A percentile compares a stretch with the other conserved stretches of the same genome.
Evolutionary conservation across 352 stramenopile species (phyloP).

Genomic region (Plasmopara muralis): DNA sequence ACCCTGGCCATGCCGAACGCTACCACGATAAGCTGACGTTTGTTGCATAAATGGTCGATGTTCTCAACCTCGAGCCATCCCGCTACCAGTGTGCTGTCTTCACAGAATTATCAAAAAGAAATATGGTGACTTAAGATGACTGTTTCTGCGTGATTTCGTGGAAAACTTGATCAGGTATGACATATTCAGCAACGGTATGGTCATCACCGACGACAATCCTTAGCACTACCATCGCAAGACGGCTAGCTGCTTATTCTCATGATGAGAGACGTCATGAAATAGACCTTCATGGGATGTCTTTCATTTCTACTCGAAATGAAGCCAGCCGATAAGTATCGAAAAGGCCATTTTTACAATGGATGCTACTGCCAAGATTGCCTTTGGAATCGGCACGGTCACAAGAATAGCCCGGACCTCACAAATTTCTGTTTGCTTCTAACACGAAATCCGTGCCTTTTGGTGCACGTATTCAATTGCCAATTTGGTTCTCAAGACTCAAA

Average conservation of each 20-base stretch:
- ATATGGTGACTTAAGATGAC: no score
- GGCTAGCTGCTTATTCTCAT: conserved; percentile 82
- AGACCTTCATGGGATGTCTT: conserved; percentile 25
- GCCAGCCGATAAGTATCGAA: conserved; percentile 29
- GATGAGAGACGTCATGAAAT: conserved; percentile 41
- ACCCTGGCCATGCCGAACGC: no score
- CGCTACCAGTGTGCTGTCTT: no score
- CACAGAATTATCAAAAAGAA: no score
- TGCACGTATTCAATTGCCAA: conserved; percentile 25
- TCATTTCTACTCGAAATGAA: conserved; percentile 11
- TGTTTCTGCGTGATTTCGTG: no score
- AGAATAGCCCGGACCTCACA: conserved; percentile 10
- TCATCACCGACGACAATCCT: no score
- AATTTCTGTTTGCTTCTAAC: conserved; percentile 37
- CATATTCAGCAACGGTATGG: no score
- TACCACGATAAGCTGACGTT: no score
- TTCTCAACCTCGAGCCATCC: no score
- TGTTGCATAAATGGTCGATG: no score
- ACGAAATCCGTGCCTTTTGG: conserved; percentile 26
- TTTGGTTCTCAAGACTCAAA: conserved; percentile 33
- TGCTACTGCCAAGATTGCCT: conserved; percentile 52
- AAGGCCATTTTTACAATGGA: conserved; percentile 54
- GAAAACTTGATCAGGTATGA: no score
- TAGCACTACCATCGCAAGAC: conserved; percentile 71
- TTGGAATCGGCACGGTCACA: conserved; percentile 35